phyloP scores from a whole-genome alignment of 139 green algal genomes.

The Chlorella sorokiniana region DNA sequence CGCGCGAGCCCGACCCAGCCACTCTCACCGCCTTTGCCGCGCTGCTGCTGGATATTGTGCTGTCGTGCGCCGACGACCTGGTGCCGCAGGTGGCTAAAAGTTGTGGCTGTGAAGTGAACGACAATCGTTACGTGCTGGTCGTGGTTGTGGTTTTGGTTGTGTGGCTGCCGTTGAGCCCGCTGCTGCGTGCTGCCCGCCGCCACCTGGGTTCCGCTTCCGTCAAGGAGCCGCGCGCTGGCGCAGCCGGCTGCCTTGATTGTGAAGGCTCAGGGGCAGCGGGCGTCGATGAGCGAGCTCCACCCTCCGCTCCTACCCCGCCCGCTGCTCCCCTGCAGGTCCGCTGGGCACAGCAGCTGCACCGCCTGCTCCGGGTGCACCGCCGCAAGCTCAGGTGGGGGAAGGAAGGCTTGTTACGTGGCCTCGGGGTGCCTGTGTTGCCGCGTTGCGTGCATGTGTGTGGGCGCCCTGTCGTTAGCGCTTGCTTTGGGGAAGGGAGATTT shows the following conservation, averaged over 20 bases:
- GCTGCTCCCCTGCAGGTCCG: slow-evolving; percentile 45
- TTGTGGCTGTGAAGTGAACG: neutral
- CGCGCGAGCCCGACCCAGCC: slow-evolving; percentile 38
- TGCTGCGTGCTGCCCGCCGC: too few relatives aligned
- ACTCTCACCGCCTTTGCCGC: slow-evolving; percentile 35
- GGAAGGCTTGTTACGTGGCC: neutral
- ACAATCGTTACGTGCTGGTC: too few relatives aligned
- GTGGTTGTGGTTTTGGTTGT: too few relatives aligned
- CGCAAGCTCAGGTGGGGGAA: slow-evolving; percentile 39
- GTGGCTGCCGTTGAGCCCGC: too few relatives aligned
- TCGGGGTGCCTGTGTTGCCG: too few relatives aligned
- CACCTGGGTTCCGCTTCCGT: too few relatives aligned
- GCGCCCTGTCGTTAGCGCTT: neutral
- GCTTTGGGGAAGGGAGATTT: too few relatives aligned
- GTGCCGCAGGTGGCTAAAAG: slow-evolving; percentile 45
- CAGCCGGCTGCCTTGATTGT: too few relatives aligned
- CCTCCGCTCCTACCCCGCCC: neutral
- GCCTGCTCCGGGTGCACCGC: slow-evolving; percentile 56
- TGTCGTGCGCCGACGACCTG: slow-evolving; percentile 37
- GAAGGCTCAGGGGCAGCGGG: too few relatives aligned
- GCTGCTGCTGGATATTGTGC: slow-evolving; percentile 56
- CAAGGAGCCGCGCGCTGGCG: too few relatives aligned
- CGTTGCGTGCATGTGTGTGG: too few relatives aligned
- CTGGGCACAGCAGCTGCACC: slow-evolving; percentile 43
- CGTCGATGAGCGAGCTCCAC: too few relatives aligned